These are phyloP conservation scores for Cadophora luteo-olivacea DNA, from an alignment of 2,329 filamentous ascomycete genomes.

Conservation along the genomic window DNA sequence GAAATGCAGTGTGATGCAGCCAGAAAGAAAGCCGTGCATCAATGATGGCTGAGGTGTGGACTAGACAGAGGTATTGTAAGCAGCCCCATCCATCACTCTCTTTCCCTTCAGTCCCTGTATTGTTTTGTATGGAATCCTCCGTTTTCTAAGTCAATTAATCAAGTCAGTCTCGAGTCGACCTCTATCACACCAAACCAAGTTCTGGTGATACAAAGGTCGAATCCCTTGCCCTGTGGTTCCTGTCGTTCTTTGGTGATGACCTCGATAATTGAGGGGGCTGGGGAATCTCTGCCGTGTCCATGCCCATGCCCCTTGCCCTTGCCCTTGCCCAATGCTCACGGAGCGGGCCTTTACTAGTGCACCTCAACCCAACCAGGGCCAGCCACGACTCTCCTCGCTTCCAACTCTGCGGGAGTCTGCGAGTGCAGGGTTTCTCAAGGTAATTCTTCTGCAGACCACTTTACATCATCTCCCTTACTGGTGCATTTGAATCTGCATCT, in stretches of 20 bases:
- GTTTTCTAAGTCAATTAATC: background rate
- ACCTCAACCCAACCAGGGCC: background rate
- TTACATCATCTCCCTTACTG: background rate
- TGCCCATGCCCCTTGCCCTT: background rate
- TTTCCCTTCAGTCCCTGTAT: background rate
- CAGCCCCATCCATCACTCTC: background rate
- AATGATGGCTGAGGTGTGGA: background rate
- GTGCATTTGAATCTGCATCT: background rate
- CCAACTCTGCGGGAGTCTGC: slow-evolving; percentile 15
- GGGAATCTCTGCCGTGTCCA: background rate
- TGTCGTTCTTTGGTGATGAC: background rate
- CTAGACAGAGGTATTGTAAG: background rate
- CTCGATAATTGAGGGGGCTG: slow-evolving; percentile 10
- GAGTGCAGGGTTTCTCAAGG: background rate
- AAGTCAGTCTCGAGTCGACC: background rate
- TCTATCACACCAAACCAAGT: background rate
- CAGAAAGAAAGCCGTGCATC: background rate
- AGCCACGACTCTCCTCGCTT: slow-evolving; percentile 20
- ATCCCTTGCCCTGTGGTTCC: background rate
- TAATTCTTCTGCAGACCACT: background rate
- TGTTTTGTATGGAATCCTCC: background rate
- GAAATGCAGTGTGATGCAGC: background rate
- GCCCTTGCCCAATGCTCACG: background rate
- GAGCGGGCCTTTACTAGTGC: slow-evolving; percentile 15
- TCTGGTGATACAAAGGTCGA: background rate